A percentile compares a stretch with the other conserved stretches of the same genome.
These are phyloP conservation scores for Colletotrichum liriopes DNA, from an alignment of 2,329 filamentous ascomycete species.

Conservation along the genomic window DNA sequence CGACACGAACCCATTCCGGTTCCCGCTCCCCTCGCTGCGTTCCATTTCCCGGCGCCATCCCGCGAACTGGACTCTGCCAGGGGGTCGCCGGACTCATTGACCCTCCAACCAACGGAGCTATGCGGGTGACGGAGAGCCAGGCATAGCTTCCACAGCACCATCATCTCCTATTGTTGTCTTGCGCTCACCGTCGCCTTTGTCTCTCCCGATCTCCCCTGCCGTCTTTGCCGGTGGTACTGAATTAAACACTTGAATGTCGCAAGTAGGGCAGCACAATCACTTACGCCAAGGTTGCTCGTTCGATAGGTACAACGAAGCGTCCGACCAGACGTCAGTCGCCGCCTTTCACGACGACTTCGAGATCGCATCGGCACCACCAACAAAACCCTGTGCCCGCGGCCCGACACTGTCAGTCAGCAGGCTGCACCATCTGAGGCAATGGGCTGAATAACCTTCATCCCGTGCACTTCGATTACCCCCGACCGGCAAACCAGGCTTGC, in stretches of 20 bases:
- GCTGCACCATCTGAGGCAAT: not conserved
- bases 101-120: not conserved
- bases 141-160: not conserved
- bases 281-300: not conserved
- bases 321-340: too few relatives aligned
- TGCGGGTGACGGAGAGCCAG: not conserved
- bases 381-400: too few relatives aligned
- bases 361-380: not conserved
- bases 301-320: too few relatives aligned
- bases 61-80: not conserved
- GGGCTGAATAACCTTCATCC: slow-evolving; percentile 1
- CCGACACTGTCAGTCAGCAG: not conserved
- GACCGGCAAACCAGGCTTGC: not conserved
- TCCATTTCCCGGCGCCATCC: not conserved
- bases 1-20: too few relatives aligned
- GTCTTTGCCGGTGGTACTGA: not conserved
- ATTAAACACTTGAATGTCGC: not conserved
- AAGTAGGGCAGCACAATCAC: not conserved
- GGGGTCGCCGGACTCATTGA: not conserved
- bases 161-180: not conserved
- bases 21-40: not conserved
- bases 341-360: not conserved
- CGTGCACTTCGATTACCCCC: not conserved
- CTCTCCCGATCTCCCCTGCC: not conserved
- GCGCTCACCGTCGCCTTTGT: not conserved